phyloP scores from a whole-genome alignment of 345 rosid species.

The Gynandropsis gynandra region DNA sequence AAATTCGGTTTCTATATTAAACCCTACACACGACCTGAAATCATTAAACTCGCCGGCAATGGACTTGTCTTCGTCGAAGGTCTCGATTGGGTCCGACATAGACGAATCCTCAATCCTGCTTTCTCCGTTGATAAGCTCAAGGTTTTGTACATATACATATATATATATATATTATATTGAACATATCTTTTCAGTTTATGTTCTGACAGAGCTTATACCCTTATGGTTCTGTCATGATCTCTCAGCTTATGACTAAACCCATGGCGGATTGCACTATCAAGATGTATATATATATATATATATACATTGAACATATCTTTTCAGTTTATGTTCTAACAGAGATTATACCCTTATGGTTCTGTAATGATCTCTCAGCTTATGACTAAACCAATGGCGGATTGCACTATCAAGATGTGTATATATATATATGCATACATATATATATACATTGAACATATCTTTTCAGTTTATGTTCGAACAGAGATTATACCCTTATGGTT shows the following conservation, averaged over 20 bases:
- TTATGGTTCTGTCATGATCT: not conserved
- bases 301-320: not conserved
- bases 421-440: too few species aligned
- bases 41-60: constrained; percentile 26
- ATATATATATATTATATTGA: too few species aligned
- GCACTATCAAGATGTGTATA: too few species aligned
- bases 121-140: constrained; percentile 42
- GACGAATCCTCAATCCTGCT: constrained; percentile 39
- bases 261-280: constrained; percentile 27
- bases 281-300: constrained; percentile 1
- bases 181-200: too few species aligned
- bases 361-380: too few species aligned
- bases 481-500: too few species aligned
- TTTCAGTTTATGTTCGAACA: too few species aligned
- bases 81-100: constrained; percentile 33
- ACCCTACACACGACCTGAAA: constrained; percentile 19
- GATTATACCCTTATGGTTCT: too few species aligned
- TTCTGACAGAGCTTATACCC: too few species aligned
- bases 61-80: constrained; percentile 35
- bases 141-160: constrained; percentile 30
- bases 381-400: too few species aligned
- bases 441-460: too few species aligned
- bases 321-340: too few species aligned
- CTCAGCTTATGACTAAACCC: constrained; percentile 27
- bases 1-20: constrained; percentile 34